Percentiles rank a stretch among this genome's conserved stretches.
Evolutionary conservation across 2,329 filamentous ascomycete genomes (phyloP).

Genomic region (Colletotrichum kahawae): DNA sequence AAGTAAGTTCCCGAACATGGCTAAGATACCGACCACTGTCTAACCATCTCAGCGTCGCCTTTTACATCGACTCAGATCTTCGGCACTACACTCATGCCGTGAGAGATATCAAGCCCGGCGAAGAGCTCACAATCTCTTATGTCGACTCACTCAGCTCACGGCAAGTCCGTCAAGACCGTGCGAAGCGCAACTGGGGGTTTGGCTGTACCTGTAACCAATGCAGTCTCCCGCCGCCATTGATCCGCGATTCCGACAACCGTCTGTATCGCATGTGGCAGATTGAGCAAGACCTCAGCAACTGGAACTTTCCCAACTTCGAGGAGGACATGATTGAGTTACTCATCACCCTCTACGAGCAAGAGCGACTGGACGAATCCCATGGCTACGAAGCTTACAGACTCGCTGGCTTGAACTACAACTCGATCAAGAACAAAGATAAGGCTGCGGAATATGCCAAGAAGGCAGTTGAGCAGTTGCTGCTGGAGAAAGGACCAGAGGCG

Average conservation of each 20-base stretch:
- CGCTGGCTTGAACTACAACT: conserved; percentile 44
- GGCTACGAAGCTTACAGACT: conserved; percentile 39
- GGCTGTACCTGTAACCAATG: conserved; percentile 30
- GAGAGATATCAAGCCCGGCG: conserved; percentile 35
- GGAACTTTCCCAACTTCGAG: conserved; percentile 11
- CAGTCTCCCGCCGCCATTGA: conserved; percentile 22
- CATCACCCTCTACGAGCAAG: conserved; percentile 25
- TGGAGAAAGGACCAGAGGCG: conserved; percentile 12
- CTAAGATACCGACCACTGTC: conserved; percentile 8
- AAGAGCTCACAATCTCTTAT: conserved; percentile 41
- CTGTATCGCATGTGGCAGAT: conserved; percentile 25
- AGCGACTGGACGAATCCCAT: conserved; percentile 25
- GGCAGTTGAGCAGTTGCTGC: conserved; percentile 39
- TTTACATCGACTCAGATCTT: conserved; percentile 32
- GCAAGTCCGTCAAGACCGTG: conserved; percentile 26
- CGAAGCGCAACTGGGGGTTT: conserved; percentile 31
- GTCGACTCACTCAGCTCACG: conserved; percentile 7
- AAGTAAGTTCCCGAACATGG: conserved; percentile 24
- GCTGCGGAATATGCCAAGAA: conserved; percentile 41
- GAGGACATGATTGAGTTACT: conserved; percentile 24
- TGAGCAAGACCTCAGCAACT: conserved; percentile 19
- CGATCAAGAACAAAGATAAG: conserved; percentile 39
- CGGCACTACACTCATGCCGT: conserved; percentile 40
- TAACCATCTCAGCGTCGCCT: conserved; percentile 31
- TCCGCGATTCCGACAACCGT: conserved; percentile 24